Evolutionary conservation across 352 stramenopile genomes (phyloP).

Genomic region (Thraustochytrium aureum): DNA sequence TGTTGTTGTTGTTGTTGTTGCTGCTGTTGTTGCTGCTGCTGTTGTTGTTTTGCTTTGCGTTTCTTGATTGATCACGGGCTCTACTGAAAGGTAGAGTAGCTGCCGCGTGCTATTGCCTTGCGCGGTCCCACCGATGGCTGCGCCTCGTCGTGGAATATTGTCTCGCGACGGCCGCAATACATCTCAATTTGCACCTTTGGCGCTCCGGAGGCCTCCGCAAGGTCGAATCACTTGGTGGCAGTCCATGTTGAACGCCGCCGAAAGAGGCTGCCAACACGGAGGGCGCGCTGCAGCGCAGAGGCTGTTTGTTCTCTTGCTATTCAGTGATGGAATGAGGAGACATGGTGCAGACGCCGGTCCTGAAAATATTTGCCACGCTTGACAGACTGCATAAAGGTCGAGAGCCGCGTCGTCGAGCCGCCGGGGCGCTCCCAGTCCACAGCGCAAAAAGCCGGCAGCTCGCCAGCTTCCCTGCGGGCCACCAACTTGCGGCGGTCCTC

Average conservation of each 20-base stretch:
- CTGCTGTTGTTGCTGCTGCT: not conserved
- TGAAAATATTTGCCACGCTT: constrained; percentile 55
- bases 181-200: no score
- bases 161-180: no score
- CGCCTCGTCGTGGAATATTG: no score
- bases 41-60: not conserved
- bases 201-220: no score
- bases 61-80: no score
- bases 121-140: no score
- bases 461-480: not conserved
- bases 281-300: no score
- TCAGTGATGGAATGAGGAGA: not conserved
- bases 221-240: no score
- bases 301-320: not conserved
- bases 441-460: not conserved
- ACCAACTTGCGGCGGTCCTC: not conserved
- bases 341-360: constrained; percentile 32
- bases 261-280: no score
- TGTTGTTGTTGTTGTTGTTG: not conserved
- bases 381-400: constrained; percentile 2
- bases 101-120: no score
- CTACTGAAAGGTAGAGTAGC: no score
- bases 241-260: no score
- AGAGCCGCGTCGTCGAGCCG: not conserved
- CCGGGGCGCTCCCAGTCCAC: constrained; percentile 24